Base-by-base conservation (phyloP, 2,329 filamentous ascomycete species). In the Aspergillus eucalypticola region DNA sequence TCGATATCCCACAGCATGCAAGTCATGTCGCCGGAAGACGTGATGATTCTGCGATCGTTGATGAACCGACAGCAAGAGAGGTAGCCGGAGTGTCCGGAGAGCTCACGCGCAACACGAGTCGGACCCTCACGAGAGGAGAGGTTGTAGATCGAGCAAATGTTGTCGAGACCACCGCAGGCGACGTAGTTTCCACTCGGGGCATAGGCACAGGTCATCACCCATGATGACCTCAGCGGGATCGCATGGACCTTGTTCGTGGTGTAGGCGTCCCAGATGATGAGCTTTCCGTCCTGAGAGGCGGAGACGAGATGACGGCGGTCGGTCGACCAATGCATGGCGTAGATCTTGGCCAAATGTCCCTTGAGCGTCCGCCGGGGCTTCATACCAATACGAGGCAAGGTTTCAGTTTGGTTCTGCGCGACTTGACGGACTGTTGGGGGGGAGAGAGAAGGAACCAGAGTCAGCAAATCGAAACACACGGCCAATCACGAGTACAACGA, bases 1-100 rank as follows among this genome's bases (percentile, higher is more conserved):
- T 99, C 95, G 66, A 99, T 94, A 82, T 99, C 95, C 95, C 95
- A 99, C 74, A 98, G 91, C 89, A 98, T 97, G 78, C 95, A 99
- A 55, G 95, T 99, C 95, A 99, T 99, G 76, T 99, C 95, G 65
- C 95, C 95, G 2, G 95, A 99, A 0, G 95, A 98, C 62, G 95
- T 99, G 66, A 99, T 87, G 73, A 99, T 98, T 74, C 92, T 92
- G 73, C 95, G 89, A 81, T 99, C 95, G 77, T 96, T 98, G 83
- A 98, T 96, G 79, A 99, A 99, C 66, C 95, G 90, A 78, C 95
- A 98, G 89, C 95, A 99, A 21, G 92, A 96, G 48, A 99, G 87
- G 74, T 99, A 99, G 54, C 95, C 95, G 48, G 94, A 96, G 77
- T 99, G 95, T 46, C 95, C 95, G 32, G 95, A 98, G 52, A 99